Base-by-base conservation (phyloP, 2,329 filamentous ascomycete species). In the Xylariales sp. region DNA sequence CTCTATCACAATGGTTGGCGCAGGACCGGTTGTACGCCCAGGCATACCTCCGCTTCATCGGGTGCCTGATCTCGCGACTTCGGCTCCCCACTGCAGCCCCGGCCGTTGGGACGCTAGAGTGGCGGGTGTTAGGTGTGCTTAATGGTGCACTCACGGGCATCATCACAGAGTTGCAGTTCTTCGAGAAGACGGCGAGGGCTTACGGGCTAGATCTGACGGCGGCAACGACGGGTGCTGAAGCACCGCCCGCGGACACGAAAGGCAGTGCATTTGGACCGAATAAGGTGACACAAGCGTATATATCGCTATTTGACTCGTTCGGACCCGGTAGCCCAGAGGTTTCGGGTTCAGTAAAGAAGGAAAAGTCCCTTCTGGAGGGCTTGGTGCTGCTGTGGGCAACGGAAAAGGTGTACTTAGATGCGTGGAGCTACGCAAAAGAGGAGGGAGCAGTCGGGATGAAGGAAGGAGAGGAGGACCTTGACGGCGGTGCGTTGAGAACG, bases 341-440 rank as follows among this genome's bases (percentile, higher is more conserved):
- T n/a, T n/a, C n/a, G n/a, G n/a, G n/a, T n/a, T n/a, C n/a, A n/a
- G n/a, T n/a, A n/a, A 19, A 33, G 10, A 38, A 40, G 33, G 8
- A 34, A n/a, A 48, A 38, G 44, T 43, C 50, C 7, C 47, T 57
- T 52, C 61, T 89, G 3, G 83, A 88, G 54, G 83, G 81, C 5
- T 67, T 87, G 44, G 73, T 87, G 3, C 71, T 86, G n/a, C 73
- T 89, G 17, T 90, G 83, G 80, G 80, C 78, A n/a, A 88, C 82
- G 2, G 85, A 91, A 61, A 77, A 69, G 32, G 74, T 70, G 42
- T 83, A 83, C 52, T 54, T 81, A 14, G 66, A 74, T 27, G 71
- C 78, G 11, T 83, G 80, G 80, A 66, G 63, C 8, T 73, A 67
- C 55, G 71, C 72, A 4, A 65, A 56, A 44, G 45, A 54, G 5